phyloP scores from a whole-genome alignment of 352 stramenopile genomes.

The Phytophthora niederhauseri region DNA sequence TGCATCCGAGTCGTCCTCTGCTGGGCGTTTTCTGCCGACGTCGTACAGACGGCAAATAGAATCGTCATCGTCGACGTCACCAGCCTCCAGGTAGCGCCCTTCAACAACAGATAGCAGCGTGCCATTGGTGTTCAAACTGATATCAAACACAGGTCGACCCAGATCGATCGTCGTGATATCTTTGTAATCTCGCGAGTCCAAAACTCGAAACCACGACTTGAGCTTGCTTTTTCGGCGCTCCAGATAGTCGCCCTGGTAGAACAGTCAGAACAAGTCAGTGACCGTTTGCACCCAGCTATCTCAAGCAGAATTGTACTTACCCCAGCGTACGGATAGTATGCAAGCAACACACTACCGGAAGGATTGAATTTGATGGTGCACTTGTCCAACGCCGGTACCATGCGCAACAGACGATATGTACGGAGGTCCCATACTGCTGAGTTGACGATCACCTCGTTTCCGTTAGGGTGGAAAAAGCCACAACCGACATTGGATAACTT shows the following conservation, averaged over 20 bases:
- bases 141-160: constrained; percentile 76
- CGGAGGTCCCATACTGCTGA: constrained; percentile 91
- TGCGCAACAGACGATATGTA: constrained; percentile 82
- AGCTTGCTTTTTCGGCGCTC: constrained; percentile 64
- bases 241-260: constrained; percentile 57
- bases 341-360: constrained; percentile 76
- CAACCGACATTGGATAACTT: constrained; percentile 87
- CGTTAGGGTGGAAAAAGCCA: constrained; percentile 86
- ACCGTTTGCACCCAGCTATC: background rate
- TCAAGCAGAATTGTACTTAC: constrained; percentile 37
- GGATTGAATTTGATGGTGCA: constrained; percentile 80
- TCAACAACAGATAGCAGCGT: constrained; percentile 75
- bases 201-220: constrained; percentile 86
- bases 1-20: constrained; percentile 89
- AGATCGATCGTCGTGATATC: constrained; percentile 88
- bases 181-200: constrained; percentile 83
- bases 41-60: constrained; percentile 89
- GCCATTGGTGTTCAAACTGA: constrained; percentile 69
- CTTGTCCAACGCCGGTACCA: constrained; percentile 89
- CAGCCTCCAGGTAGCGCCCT: constrained; percentile 71
- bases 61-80: constrained; percentile 69
- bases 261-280: constrained; percentile 12
- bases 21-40: constrained; percentile 80
- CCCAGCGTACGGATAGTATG: constrained; percentile 77
- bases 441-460: constrained; percentile 91